Conservation (phyloP, 257 asterid species). For the Solanum commersonii region DNA sequence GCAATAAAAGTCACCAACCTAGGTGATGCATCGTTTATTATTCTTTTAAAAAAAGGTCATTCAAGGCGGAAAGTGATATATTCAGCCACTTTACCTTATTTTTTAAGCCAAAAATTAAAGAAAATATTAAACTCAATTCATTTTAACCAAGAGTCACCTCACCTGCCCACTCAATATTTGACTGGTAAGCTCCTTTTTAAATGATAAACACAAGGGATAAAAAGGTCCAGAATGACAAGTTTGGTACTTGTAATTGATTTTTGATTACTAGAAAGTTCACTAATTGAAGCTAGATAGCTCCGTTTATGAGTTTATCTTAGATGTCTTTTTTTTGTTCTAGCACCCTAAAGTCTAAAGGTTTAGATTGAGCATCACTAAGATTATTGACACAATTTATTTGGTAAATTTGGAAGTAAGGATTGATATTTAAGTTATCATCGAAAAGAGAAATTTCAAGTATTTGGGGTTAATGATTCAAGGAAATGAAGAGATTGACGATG, state of each 20-base stretch:
- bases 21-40: neutral
- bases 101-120: neutral
- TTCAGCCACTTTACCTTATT: neutral
- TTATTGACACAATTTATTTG: neutral
- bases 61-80: neutral
- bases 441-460: neutral
- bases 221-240: neutral
- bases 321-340: neutral
- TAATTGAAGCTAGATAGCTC: neutral
- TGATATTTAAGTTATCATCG: neutral
- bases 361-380: neutral
- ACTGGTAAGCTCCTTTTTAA: neutral
- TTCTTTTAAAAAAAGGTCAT: neutral
- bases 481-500: neutral
- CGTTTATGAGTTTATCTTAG: neutral
- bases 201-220: neutral
- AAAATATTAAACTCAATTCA: neutral
- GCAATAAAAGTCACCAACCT: neutral
- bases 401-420: neutral
- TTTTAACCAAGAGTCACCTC: neutral
- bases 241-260: neutral
- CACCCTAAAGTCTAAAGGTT: neutral
- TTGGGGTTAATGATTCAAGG: neutral
- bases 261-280: neutral
- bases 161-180: neutral